Conservation (phyloP, 2,329 filamentous ascomycete genomes). For the Nemania sp. region DNA sequence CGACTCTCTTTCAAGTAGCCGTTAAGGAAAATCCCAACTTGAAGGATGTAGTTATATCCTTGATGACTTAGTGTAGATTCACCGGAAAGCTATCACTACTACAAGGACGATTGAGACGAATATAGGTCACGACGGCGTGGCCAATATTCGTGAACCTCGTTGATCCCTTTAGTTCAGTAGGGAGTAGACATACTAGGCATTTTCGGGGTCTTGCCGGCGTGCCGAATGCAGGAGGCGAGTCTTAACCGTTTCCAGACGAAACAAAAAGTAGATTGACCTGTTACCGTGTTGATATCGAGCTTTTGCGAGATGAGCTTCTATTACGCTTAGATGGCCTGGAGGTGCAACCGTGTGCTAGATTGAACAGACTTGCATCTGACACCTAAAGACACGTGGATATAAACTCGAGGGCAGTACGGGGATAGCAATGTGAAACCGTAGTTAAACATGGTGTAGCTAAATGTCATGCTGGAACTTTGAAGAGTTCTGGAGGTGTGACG, state of each 20-base stretch:
- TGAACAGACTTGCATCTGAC: not conserved
- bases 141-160: too few relatives aligned
- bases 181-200: not conserved
- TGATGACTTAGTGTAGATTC: too few relatives aligned
- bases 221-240: not conserved
- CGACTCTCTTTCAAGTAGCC: too few relatives aligned
- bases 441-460: slow-evolving; percentile 15
- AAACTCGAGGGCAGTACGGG: not conserved
- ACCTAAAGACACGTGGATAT: not conserved
- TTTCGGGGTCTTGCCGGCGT: not conserved
- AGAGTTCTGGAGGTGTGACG: not conserved
- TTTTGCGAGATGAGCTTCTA: not conserved
- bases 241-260: not conserved
- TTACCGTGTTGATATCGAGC: not conserved
- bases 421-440: not conserved
- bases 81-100: too few relatives aligned
- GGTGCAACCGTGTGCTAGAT: not conserved
- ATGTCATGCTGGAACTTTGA: not conserved
- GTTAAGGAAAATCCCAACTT: too few relatives aligned
- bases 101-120: too few relatives aligned
- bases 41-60: too few relatives aligned
- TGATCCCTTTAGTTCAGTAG: too few relatives aligned
- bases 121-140: too few relatives aligned
- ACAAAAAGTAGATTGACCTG: not conserved
- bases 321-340: not conserved